Base-by-base conservation (phyloP, 2,329 filamentous ascomycete genomes). In the Colletotrichum acutatum region DNA sequence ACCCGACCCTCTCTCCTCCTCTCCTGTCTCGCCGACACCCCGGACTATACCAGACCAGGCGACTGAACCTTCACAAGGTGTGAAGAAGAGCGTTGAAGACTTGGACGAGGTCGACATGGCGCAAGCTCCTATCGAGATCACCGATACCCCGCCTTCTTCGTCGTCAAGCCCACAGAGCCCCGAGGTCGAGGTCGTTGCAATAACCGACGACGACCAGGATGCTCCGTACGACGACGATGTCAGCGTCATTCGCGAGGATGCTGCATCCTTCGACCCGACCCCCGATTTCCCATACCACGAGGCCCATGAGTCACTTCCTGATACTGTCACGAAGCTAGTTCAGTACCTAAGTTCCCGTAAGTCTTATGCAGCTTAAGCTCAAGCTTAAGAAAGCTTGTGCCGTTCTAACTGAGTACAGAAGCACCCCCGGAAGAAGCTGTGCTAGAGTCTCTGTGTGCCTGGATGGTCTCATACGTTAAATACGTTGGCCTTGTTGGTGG, bases 381-480 rank as follows among this genome's bases (percentile, higher is more conserved):
- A 11, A 19, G 24, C 24, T 37, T 12, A 22, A 32, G 3, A n/a
- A 19, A 11, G 14, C 9, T 11, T 14, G 14, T 16, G 32, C 22
- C 4, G 46, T 66, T 65, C 80, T 83, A 75, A 83, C 74, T 64
- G 46, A 22, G 49, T 14, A 7, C 66, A 88, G 86, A 87, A 75
- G 76, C 79, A 14, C 71, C 81, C 3, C 78, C 84, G 75, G 86
- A 87, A 37, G 84, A 86, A 22, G 80, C 83, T 14, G 82, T 87
- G 28, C 78, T 90, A 24, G 76, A 80, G 22, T 80, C 81, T 62
- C 71, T 92, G 16, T 80, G 84, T 22, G 79, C 80, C 6, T 92
- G 89, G 89, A 83, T 91, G 28, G 82, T 85, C 8, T 80, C 78
- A 19, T 90, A 86, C 77, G 75, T 91, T 26, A 74, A 74, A 26